These are phyloP conservation scores for Cetraspora pellucida DNA, from an alignment of 192 early-diverging fungal species.

Conservation along the genomic window DNA sequence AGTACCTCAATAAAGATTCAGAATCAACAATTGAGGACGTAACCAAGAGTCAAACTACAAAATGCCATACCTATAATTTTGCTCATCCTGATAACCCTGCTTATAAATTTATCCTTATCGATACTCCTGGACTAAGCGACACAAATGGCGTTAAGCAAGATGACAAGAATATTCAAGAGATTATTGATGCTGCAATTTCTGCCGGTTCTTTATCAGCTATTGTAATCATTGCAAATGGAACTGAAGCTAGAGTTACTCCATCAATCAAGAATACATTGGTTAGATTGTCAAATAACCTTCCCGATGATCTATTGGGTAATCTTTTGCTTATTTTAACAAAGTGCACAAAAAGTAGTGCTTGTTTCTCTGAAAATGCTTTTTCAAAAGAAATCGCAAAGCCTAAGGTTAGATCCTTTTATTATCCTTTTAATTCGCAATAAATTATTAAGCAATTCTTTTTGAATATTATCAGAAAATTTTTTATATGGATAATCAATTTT, in stretches of 20 bases:
- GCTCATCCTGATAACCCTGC: conserved; percentile 13
- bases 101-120: conserved; percentile 14
- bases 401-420: background rate
- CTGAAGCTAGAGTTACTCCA: conserved; percentile 10
- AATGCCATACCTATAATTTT: background rate
- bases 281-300: conserved; percentile 11
- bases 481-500: conserved; percentile 14
- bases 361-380: conserved; percentile 9
- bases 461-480: conserved; percentile 14
- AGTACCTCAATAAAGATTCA: background rate
- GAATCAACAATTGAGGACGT: background rate
- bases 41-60: conserved; percentile 21
- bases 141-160: conserved; percentile 15
- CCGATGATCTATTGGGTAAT: background rate
- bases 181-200: conserved; percentile 10
- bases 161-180: conserved; percentile 16
- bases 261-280: conserved; percentile 15
- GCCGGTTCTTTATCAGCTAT: conserved; percentile 21
- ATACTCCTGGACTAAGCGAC: conserved; percentile 18
- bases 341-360: background rate
- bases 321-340: conserved; percentile 26
- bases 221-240: conserved; percentile 21
- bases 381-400: conserved; percentile 11
- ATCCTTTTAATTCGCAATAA: background rate
- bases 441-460: background rate